Base-by-base conservation (phyloP, 345 rosid genomes). In the Cardamine chenopodiifolia region DNA sequence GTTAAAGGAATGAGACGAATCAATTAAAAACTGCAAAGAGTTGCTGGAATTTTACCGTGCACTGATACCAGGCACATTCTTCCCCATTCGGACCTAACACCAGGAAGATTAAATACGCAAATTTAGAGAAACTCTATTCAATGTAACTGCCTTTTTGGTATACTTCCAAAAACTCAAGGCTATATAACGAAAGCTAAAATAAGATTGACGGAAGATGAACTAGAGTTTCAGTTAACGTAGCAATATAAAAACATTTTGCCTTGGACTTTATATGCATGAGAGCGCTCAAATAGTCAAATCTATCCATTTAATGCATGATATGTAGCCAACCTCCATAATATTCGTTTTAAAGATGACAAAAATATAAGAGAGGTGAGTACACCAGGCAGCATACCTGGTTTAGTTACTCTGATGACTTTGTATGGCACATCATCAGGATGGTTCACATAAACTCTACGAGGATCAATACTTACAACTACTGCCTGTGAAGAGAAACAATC, bases 31-130 rank as follows among this genome's bases (percentile, higher is more conserved):
- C n/a, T 63, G 23, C n/a, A 31, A 78, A 48, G 48, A 48, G 26
- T 52, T 62, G 59, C 40, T 50, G 71, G 48, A 68, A 55, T 32
- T 86, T 60, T 88, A 95, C 99, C 78, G 94, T 95, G 79, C 99
- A 95, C 86, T 95, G 98, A 77, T 92, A 95, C 99, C 98, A 95
- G 4, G 97, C 99, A 78, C 86, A 90, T 76, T 89, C 88, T 85
- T 95, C 97, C 79, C 94, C 98, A 68, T 78, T 88, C 32, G 97
- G 96, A 67, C 99, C 98, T 90, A 77, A 66, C 42, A 72, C 70
- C 70, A 66, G 45, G 13, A 66, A 72, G 45, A 34, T 50, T 64
- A 60, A 23, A 8, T 25, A 54, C 7, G 34, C 55, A 63, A 60
- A 44, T n/a, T 28, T 54, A 40, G 19, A 53, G 70, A 76, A 61